Evolutionary conservation across 2,329 filamentous ascomycete species (phyloP), one percentile per base, ranked within the genome.

Genomic region (Aureobasidium sp.): DNA sequence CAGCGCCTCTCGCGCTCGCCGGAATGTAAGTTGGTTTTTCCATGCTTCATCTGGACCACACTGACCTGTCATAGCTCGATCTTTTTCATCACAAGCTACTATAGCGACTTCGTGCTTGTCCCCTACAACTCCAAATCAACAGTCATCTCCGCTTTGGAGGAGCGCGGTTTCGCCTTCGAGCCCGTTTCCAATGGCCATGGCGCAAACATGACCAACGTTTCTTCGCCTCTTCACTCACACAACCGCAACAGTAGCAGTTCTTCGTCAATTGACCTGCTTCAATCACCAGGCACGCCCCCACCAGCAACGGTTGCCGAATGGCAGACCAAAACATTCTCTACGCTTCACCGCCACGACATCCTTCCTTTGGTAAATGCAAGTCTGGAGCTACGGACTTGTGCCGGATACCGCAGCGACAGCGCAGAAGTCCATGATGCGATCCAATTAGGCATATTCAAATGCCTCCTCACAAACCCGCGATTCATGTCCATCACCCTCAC

Each of bases 11-110:
- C 34, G 93, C 94, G 32, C 82, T 97, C 72, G 93, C 93, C 54
- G 90, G 91, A 68, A 94, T 97, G 82, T 85, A 75, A 74, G 82
- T 72, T 69, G 29, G 34, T 25, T n/a, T 39, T 27, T 27, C 45
- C 8, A 30, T 13, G 13, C 11, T 39, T 32, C 4, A 25, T 6
- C 11, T 27, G 34, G 13, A 11, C n/a, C 25, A 48, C 41, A 25
- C 50, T 61, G 27, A 49, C 21, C 9, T 8, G 42, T 34, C 11
- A 61, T 42, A 85, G 83, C 58, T 90, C 93, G 58, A 96, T 99
- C 71, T 97, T 97, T 79, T 97, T 97, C 81, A 96, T 97, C 73
- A 97, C 93, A 3, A 97, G 91, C 36, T 99, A 97, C 76, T 97
- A 96, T 76, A 94, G 90, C 37, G 93, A 99, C 77, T 97, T 96